Evolutionary conservation across 768 basidiomycete genomes (phyloP).

Genomic region (Hypholoma sublateritium): DNA sequence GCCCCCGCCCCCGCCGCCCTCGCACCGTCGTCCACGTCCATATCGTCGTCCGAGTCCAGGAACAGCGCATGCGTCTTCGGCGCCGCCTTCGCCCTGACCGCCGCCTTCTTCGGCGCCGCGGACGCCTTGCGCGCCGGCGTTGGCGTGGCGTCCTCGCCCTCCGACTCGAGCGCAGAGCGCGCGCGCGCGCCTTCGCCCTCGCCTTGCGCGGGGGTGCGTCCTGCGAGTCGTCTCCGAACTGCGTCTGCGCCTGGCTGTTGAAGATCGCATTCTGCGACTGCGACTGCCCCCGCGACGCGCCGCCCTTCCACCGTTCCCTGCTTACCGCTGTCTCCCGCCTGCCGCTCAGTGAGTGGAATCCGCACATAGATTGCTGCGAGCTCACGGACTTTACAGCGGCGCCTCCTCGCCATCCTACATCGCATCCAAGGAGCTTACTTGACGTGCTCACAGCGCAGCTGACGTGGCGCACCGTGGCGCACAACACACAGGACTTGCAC

Average conservation of each 20-base stretch:
- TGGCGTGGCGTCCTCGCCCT: slow-evolving; percentile 27
- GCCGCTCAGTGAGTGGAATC: too few species aligned
- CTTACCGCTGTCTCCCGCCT: too few species aligned
- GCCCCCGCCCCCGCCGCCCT: slow-evolving; percentile 22
- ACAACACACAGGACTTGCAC: too few species aligned
- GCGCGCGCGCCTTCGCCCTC: slow-evolving; percentile 11
- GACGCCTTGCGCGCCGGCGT: slow-evolving; percentile 14
- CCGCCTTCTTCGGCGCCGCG: slow-evolving; percentile 16
- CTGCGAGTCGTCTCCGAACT: background rate
- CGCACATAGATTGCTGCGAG: too few species aligned
- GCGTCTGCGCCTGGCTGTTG: slow-evolving; percentile 12
- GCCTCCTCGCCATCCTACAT: too few species aligned
- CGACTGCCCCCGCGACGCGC: slow-evolving; percentile 21
- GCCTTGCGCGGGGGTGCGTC: background rate
- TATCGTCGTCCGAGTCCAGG: slow-evolving; percentile 50
- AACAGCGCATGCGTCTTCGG: slow-evolving; percentile 44
- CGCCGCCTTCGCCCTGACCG: slow-evolving; percentile 19
- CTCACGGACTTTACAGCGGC: too few species aligned
- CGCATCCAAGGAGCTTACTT: too few species aligned
- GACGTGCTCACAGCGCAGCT: too few species aligned
- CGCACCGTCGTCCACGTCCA: too few species aligned
- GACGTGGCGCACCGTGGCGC: too few species aligned
- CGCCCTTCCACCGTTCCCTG: slow-evolving; percentile 62
- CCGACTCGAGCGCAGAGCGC: slow-evolving; percentile 21
- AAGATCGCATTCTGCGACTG: slow-evolving; percentile 18